Base-by-base conservation (phyloP, 192 early-diverging fungal genomes). In the Physocladia obscura region DNA sequence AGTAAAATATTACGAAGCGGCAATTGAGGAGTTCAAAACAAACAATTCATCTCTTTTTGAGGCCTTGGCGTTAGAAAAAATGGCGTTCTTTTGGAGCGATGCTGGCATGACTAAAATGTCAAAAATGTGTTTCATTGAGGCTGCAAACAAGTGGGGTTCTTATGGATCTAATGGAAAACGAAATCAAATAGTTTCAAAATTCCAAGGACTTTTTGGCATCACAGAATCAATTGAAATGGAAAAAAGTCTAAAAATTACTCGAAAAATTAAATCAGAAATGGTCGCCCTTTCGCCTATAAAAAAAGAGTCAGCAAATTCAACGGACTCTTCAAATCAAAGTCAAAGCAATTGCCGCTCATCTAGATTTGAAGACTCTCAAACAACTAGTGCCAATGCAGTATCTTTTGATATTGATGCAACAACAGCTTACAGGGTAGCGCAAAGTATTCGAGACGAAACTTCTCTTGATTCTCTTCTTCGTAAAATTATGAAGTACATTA, bases 371-470 rank as follows among this genome's bases (percentile, higher is more conserved):
- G 62, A 65, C 36, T 65, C 62, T 3, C 62, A 65, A 51, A 49
- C 62, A 32, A 65, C 62, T 5, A 62, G 63, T 27, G 62, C 52
- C 21, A n/a, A n/a, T n/a, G 65, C 71, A 1, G 38, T 27, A 32
- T 39, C 51, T 27, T 51, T 78, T 5, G 80, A 84, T 61, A 49
- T 84, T 50, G 82, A 84, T 67, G 49, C 78, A n/a, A 78, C 75
- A n/a, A 84, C 82, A 31, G 70, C 79, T 1, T 50, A 79, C n/a
- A 80, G 81, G 61, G 79, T 80, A 15, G 62, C 82, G 21, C 75
- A 84, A 47, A 71, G 78, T 19, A 65, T 84, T 44, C 76, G 73
- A 30, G 77, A 78, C 30, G 82, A 84, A 54, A 80, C 76, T 0
- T 73, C 77, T 37, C 61, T 84, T 39, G 80, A 82, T 22, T 57